Percentiles rank a stretch among this genome's conserved stretches.
Evolutionary conservation across 139 green algal species (phyloP).

Genomic region (Chlorella sp.): DNA sequence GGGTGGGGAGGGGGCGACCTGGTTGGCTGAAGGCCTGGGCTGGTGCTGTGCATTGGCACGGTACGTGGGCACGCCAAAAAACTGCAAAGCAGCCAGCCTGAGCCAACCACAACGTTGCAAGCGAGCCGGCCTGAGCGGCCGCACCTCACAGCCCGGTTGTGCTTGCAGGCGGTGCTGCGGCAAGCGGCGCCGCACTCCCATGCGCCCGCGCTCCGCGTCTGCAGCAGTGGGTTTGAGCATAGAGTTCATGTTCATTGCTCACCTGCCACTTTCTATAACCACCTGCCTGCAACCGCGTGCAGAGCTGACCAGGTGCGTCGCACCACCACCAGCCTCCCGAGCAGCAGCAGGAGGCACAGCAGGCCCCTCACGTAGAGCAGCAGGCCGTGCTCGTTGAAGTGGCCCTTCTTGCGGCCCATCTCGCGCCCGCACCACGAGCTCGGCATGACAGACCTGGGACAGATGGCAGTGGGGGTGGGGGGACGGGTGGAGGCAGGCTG

Average conservation of each 20-base stretch:
- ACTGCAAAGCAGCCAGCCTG: not conserved
- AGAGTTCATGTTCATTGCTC: no score
- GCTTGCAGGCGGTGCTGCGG: slow-evolving; percentile 26
- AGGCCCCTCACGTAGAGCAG: not conserved
- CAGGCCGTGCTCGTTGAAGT: not conserved
- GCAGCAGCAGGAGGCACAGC: not conserved
- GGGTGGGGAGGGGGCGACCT: no score
- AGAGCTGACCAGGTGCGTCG: no score
- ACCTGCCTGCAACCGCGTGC: no score
- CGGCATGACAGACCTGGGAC: not conserved
- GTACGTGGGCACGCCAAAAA: no score
- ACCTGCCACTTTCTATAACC: no score
- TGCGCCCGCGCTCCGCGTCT: not conserved
- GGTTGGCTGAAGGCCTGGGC: no score
- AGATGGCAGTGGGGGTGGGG: not conserved
- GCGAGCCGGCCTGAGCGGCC: no score
- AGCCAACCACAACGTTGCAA: not conserved
- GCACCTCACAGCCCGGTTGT: slow-evolving; percentile 53
- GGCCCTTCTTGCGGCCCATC: not conserved
- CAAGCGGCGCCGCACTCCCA: slow-evolving; percentile 37
- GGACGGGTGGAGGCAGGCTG: not conserved
- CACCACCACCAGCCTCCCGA: no score
- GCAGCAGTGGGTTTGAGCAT: no score
- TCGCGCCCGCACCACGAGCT: not conserved
- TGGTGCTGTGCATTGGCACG: no score